Conservation (phyloP, 1,284 basidiomycete genomes). For the Coniferiporia sulphurascens region DNA sequence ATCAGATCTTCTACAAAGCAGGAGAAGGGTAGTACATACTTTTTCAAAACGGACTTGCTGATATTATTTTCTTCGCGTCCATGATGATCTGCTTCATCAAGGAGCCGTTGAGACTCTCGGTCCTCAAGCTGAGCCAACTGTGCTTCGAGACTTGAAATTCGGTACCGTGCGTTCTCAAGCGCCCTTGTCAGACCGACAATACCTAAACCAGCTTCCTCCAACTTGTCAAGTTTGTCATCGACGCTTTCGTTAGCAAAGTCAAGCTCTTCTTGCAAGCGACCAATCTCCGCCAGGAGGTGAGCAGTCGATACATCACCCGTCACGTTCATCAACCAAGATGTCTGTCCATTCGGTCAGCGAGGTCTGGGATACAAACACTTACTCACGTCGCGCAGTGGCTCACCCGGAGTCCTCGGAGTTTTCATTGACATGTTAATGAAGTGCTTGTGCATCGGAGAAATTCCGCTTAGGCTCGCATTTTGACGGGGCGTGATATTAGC, state of each 20-base stretch:
- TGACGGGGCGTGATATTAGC: slow-evolving; percentile 53
- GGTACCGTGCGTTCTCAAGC: slow-evolving; percentile 61
- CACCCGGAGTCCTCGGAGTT: slow-evolving; percentile 72
- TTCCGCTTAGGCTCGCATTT: slow-evolving; percentile 45
- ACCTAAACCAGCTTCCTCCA: slow-evolving; percentile 72
- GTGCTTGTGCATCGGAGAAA: slow-evolving; percentile 69
- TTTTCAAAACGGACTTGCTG: not conserved
- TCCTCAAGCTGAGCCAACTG: slow-evolving; percentile 56
- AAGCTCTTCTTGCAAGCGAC: slow-evolving; percentile 63
- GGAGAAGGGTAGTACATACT: not conserved
- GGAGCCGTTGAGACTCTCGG: slow-evolving; percentile 44
- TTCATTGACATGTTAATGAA: slow-evolving; percentile 61
- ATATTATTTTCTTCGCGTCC: not conserved
- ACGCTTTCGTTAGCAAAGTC: slow-evolving; percentile 75
- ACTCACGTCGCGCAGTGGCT: slow-evolving; percentile 69
- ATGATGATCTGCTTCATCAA: not conserved
- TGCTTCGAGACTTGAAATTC: slow-evolving; percentile 55
- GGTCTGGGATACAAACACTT: not conserved
- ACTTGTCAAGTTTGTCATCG: slow-evolving; percentile 78
- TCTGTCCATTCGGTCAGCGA: slow-evolving; percentile 32
- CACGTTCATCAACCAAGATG: slow-evolving; percentile 66
- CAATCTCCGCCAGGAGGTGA: slow-evolving; percentile 60
- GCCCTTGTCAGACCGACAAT: slow-evolving; percentile 64
- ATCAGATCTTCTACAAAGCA: too few species aligned
- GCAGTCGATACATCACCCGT: slow-evolving; percentile 46